Conservation (phyloP, 2,329 filamentous ascomycete species). For the Clathrospora elynae region DNA sequence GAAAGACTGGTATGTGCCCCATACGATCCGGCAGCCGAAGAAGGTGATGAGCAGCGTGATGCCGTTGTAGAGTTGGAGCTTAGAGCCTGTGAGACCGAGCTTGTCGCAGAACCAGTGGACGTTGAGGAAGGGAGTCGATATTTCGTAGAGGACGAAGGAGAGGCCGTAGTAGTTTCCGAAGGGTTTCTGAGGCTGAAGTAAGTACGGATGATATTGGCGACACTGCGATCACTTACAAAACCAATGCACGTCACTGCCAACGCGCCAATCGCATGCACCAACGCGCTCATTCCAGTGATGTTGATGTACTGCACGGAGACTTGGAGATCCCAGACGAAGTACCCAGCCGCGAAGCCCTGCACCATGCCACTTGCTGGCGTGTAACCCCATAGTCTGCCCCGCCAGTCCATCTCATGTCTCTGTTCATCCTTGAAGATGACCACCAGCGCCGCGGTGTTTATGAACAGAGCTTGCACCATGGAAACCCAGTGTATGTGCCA, state of each 20-base stretch:
- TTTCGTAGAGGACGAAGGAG: slow-evolving; percentile 83
- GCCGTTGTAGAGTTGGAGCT: slow-evolving; percentile 77
- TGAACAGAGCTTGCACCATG: slow-evolving; percentile 73
- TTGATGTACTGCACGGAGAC: slow-evolving; percentile 69
- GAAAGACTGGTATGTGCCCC: slow-evolving; percentile 73
- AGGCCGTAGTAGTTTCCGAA: slow-evolving; percentile 83
- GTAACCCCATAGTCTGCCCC: slow-evolving; percentile 77
- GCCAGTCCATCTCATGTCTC: slow-evolving; percentile 68
- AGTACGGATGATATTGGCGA: slow-evolving; percentile 7
- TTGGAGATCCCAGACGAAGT: slow-evolving; percentile 81
- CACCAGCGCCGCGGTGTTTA: slow-evolving; percentile 73
- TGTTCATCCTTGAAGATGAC: slow-evolving; percentile 70
- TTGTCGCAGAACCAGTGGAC: slow-evolving; percentile 93
- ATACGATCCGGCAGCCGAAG: slow-evolving; percentile 76
- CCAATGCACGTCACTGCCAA: slow-evolving; percentile 75
- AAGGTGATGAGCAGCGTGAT: slow-evolving; percentile 72
- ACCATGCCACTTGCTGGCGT: slow-evolving; percentile 74
- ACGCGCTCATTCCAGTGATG: slow-evolving; percentile 74
- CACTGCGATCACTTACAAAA: slow-evolving; percentile 64
- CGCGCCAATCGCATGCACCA: slow-evolving; percentile 76
- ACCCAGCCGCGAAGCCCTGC: slow-evolving; percentile 76
- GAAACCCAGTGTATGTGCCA: slow-evolving; percentile 90
- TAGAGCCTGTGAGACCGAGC: slow-evolving; percentile 75
- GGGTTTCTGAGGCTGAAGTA: slow-evolving; percentile 63
- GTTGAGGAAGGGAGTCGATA: slow-evolving; percentile 83